These are phyloP conservation scores for Saccharomycopsis lassenensis DNA, from an alignment of 805 yeast genomes.

Conservation along the genomic window DNA sequence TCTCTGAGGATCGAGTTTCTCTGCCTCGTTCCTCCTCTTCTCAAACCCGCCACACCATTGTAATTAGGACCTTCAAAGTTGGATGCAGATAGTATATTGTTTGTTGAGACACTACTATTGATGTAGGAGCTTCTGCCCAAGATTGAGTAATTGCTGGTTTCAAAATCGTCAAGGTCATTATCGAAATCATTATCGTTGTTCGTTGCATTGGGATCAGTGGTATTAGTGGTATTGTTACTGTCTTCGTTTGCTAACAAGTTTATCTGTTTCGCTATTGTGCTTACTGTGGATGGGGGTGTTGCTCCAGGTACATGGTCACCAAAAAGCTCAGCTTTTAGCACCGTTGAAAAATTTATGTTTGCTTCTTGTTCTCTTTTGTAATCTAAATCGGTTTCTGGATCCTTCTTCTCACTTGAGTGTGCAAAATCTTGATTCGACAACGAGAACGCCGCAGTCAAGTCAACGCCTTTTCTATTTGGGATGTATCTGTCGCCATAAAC, in stretches of 20 bases:
- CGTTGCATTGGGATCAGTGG: no score
- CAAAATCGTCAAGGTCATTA: no score
- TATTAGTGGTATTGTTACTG: no score
- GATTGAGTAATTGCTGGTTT: no score
- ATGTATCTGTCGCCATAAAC: conserved; percentile 77
- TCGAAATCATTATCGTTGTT: no score
- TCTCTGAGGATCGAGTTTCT: conserved; percentile 3
- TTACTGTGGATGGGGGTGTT: conserved; percentile 20
- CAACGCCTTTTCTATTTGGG: conserved; percentile 79
- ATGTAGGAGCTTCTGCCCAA: no score
- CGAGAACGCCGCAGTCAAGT: conserved; percentile 73
- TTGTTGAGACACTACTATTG: no score
- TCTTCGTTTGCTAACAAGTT: no score
- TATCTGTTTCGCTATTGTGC: no score
- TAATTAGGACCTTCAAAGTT: no score
- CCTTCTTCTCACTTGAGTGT: conserved; percentile 20
- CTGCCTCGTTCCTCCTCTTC: not conserved
- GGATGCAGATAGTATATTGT: no score
- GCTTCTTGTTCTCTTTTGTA: conserved; percentile 69
- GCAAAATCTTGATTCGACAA: conserved; percentile 22
- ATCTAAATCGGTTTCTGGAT: conserved; percentile 51
- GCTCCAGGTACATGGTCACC: conserved; percentile 65
- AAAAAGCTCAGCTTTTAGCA: conserved; percentile 80
- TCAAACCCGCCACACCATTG: no score
- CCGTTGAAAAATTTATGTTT: conserved; percentile 74